Percentiles rank a stretch among this genome's conserved stretches.
Conservation (phyloP, 148 eudicot genomes). For the Rhododendron kiyosumense region DNA sequence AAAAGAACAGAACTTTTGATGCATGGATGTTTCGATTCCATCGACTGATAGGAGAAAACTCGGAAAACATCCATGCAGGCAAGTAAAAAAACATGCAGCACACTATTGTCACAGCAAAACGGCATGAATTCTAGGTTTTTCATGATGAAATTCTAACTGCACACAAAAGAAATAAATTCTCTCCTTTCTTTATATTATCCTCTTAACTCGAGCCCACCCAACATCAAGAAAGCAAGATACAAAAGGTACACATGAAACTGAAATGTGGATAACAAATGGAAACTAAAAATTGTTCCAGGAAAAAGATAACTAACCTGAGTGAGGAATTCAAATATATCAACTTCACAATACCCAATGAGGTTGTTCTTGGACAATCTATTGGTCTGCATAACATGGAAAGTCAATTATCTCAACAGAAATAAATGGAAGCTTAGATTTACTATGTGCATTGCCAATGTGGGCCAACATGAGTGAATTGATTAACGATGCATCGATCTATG, state of each 20-base stretch:
- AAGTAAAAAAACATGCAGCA: not conserved
- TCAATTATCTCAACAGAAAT: not conserved
- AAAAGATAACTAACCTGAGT: conserved; percentile 49
- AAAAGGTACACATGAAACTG: not conserved
- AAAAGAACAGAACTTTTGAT: not conserved
- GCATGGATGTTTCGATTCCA: not conserved
- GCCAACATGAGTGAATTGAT: not conserved
- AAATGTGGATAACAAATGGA: not conserved
- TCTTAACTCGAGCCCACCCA: not conserved
- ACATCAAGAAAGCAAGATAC: not conserved
- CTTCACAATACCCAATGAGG: conserved; percentile 78
- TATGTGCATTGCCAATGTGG: not conserved
- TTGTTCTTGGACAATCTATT: conserved; percentile 76
- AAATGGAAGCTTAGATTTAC: not conserved
- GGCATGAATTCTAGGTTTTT: not conserved
- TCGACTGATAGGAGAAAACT: not conserved
- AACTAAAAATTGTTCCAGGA: not conserved
- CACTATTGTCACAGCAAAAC: not conserved
- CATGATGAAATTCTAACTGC: not conserved
- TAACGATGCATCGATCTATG: not conserved
- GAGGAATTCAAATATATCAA: conserved; percentile 64
- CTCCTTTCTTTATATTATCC: not conserved
- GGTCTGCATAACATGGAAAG: conserved; percentile 55
- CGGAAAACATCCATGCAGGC: not conserved
- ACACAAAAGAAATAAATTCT: not conserved